Evolutionary conservation across 192 early-diverging fungal species (phyloP).

Genomic region (Geranomyces michiganensis): DNA sequence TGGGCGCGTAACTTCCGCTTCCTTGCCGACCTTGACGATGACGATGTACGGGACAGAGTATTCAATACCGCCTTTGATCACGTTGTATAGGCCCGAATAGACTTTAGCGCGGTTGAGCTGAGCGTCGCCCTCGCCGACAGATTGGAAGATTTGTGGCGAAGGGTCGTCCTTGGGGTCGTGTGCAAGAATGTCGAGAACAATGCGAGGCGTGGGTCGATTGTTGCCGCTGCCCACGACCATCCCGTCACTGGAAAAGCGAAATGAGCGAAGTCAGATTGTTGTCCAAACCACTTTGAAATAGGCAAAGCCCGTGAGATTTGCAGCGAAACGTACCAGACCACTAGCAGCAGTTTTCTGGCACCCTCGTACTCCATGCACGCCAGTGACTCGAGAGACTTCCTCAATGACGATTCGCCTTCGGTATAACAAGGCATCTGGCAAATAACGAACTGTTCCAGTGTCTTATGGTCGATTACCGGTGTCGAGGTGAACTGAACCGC

Average conservation of each 20-base stretch:
- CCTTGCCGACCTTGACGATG: slow-evolving; percentile 86
- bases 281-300: no score
- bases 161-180: slow-evolving; percentile 63
- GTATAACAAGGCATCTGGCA: slow-evolving; percentile 81
- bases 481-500: slow-evolving; percentile 88
- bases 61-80: slow-evolving; percentile 60
- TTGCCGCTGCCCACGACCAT: slow-evolving; percentile 89
- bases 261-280: no score
- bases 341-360: slow-evolving; percentile 78
- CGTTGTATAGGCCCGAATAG: slow-evolving; percentile 86
- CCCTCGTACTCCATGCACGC: slow-evolving; percentile 74
- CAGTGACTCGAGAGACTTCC: slow-evolving; percentile 71
- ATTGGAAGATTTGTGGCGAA: slow-evolving; percentile 69
- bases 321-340: slow-evolving; percentile 57
- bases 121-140: slow-evolving; percentile 80
- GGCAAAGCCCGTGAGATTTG: no score
- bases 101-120: slow-evolving; percentile 90
- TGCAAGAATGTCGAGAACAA: slow-evolving; percentile 87
- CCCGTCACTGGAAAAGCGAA: slow-evolving; percentile 57
- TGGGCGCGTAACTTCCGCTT: slow-evolving; percentile 71
- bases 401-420: slow-evolving; percentile 55
- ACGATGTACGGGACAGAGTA: slow-evolving; percentile 86
- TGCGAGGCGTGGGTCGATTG: slow-evolving; percentile 83
- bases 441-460: slow-evolving; percentile 21
- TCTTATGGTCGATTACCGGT: slow-evolving; percentile 62